Base-by-base conservation (phyloP, 148 eudicot genomes). In the Polygonum maritimum region DNA sequence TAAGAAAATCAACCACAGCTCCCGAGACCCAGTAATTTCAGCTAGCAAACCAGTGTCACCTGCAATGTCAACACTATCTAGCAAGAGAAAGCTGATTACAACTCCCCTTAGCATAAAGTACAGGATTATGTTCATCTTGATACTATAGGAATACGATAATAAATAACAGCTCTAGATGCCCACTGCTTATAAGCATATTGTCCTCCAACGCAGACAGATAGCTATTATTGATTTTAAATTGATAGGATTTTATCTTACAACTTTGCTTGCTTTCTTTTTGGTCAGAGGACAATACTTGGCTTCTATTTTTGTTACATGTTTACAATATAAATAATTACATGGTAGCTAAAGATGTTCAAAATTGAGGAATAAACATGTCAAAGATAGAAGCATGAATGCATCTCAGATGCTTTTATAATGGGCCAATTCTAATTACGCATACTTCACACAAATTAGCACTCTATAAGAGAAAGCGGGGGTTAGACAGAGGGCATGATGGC, bases 51-150 rank as follows among this genome's bases (percentile, higher is more conserved):
- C 18, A 33, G 63, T 57, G 33, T 57, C n/a, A 49, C 55, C 63
- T 18, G 14, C 33, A 57, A 57, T 9, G 13, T 57, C 33, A 10
- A 57, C 63, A 57, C 19, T 57, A 21, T 57, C 63, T 57, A 2
- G 3, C 63, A 57, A 57, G 63, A 57, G 63, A 57, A 57, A 21
- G n/a, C 69, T 31, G n/a, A 63, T 63, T 63, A 63, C 63, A 33
- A 14, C 40, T 31, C 33, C 12, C 63, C 26, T 21, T 57, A 44
- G 47, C 47, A 22, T 1, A 57, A 19, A 22, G 63, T 1, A 57
- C 7, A 57, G 3, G 4, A 54, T 54, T 54, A 21, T 54, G 60
- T 54, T 54, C 26, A n/a, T 54, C 26, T 54, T 18, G 22, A 54
- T n/a, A 54, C 19, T 22, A 54, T 54, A 18, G 21, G 57, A 8